Percentiles rank a stretch among this genome's conserved stretches.
These are phyloP conservation scores for Vitis riparia DNA, from an alignment of 164 flowering plant genomes.

Conservation along the genomic window DNA sequence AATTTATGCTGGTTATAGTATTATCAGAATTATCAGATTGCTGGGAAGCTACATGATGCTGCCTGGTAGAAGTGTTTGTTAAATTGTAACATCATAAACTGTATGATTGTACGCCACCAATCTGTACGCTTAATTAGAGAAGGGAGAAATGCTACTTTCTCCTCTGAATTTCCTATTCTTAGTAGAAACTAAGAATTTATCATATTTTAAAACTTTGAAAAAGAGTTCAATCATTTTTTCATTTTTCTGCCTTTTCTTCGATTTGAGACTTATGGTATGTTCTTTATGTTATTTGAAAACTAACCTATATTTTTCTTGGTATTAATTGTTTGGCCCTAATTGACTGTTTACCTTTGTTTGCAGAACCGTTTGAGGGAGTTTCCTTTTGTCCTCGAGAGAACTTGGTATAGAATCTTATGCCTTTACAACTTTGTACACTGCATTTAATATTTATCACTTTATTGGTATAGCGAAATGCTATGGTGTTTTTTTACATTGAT, in stretches of 20 bases:
- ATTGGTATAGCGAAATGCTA: too few species aligned
- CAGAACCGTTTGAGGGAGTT: constrained; percentile 72
- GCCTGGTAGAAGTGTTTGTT: not conserved
- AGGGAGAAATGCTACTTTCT: not conserved
- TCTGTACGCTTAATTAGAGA: too few species aligned
- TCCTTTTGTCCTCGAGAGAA: constrained; percentile 45
- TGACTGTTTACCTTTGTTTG: constrained; percentile 7
- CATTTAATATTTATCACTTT: not conserved
- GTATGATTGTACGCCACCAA: too few species aligned
- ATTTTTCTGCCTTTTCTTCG: too few species aligned
- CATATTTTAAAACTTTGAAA: too few species aligned
- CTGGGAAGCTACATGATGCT: too few species aligned
- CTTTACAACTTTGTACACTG: not conserved
- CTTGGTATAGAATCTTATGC: constrained; percentile 43
- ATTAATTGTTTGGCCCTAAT: constrained; percentile 5
- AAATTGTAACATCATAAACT: not conserved
- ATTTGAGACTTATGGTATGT: not conserved
- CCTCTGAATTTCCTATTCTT: too few species aligned
- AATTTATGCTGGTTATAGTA: not conserved
- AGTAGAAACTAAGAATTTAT: too few species aligned
- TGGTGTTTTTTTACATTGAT: too few species aligned
- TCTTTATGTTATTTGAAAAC: not conserved
- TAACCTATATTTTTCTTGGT: not conserved
- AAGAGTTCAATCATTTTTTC: too few species aligned
- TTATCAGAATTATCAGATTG: too few species aligned